Evolutionary conservation across 1,284 basidiomycete species (phyloP).

Genomic region (Ustilago shanxiensis): DNA sequence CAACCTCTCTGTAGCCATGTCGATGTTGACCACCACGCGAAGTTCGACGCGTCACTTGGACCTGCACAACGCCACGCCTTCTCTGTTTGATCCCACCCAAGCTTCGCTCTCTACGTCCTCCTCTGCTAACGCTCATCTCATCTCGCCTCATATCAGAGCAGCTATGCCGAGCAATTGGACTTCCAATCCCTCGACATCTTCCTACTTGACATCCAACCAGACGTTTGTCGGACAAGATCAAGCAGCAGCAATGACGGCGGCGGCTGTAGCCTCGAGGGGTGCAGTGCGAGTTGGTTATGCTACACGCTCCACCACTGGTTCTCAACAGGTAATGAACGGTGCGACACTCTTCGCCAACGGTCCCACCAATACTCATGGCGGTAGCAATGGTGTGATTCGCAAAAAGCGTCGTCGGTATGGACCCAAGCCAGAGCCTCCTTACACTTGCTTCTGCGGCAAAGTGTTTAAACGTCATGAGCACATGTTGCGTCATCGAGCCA

Average conservation of each 20-base stretch:
- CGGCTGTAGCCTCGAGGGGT: conserved; percentile 1
- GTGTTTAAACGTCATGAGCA: conserved; percentile 54
- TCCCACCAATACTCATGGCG: neutral
- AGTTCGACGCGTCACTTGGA: conserved; percentile 21
- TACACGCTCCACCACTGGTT: conserved; percentile 24
- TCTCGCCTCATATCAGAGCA: conserved; percentile 13
- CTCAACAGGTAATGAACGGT: conserved; percentile 14
- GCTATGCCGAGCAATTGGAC: conserved; percentile 12
- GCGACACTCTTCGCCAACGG: conserved; percentile 6
- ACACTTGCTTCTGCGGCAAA: conserved; percentile 51
- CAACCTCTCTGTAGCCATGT: conserved; percentile 9
- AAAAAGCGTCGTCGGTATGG: conserved; percentile 48
- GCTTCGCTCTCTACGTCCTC: neutral
- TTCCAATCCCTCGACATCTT: conserved; percentile 5
- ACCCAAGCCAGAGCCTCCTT: conserved; percentile 45
- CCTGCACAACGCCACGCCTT: conserved; percentile 7
- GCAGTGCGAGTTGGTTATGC: conserved; percentile 17
- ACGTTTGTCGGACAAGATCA: conserved; percentile 12
- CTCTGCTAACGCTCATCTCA: conserved; percentile 8
- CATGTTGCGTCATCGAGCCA: conserved; percentile 52
- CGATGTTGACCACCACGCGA: conserved; percentile 35
- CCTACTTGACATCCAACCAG: neutral
- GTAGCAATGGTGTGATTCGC: conserved; percentile 8
- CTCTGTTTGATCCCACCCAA: conserved; percentile 26
- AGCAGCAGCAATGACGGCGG: neutral